These are phyloP conservation scores for Lophium mytilinum DNA, from an alignment of 495 filamentous ascomycete species.

Conservation along the genomic window DNA sequence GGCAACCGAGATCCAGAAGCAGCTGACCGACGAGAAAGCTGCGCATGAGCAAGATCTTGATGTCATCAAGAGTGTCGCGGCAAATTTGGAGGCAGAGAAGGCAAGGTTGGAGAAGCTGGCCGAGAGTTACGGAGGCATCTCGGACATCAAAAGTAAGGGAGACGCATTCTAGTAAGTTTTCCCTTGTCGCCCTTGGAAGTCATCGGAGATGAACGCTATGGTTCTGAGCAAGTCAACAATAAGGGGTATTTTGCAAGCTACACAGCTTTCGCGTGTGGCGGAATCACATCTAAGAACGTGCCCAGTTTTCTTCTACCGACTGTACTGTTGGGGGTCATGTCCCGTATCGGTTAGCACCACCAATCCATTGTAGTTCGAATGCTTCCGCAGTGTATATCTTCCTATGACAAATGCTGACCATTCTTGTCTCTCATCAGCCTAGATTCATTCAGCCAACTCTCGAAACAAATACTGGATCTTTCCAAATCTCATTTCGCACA, in stretches of 20 bases:
- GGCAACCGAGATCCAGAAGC: conserved; percentile 31
- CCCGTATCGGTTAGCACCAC: too few species aligned
- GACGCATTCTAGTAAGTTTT: conserved; percentile 56
- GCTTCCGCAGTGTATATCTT: background rate
- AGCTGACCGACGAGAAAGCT: conserved; percentile 43
- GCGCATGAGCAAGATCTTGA: conserved; percentile 43
- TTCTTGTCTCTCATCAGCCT: conserved; percentile 36
- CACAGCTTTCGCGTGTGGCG: too few species aligned
- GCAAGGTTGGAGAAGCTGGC: conserved; percentile 50
- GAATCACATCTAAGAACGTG: too few species aligned
- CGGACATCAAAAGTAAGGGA: conserved; percentile 52
- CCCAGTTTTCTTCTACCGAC: too few species aligned
- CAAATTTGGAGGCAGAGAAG: conserved; percentile 47
- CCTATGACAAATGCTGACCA: background rate
- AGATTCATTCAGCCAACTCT: conserved; percentile 51
- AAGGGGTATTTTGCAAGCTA: too few species aligned
- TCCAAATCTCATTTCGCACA: conserved; percentile 50
- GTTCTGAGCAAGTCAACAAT: too few species aligned
- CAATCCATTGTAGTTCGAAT: too few species aligned
- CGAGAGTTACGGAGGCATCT: conserved; percentile 50
- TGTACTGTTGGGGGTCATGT: too few species aligned
- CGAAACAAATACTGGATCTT: conserved; percentile 50
- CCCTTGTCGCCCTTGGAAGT: too few species aligned
- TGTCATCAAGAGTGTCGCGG: conserved; percentile 45
- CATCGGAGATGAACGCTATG: too few species aligned